Conservation (phyloP, 805 yeast genomes). For the Barnettozyma vustinii region DNA sequence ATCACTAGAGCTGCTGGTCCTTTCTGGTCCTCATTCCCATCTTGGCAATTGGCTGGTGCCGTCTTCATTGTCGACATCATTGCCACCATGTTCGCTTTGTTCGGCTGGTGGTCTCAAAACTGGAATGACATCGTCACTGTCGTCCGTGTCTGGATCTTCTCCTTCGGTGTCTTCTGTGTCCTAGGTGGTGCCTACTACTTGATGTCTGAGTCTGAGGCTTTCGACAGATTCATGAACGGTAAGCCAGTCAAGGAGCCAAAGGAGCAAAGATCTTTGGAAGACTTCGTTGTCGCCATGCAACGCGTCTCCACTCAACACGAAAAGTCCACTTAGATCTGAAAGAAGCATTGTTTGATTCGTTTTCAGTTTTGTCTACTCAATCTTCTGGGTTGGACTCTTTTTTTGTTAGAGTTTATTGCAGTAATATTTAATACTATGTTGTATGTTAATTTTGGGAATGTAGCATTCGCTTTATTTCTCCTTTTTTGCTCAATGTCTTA, state of each 20-base stretch:
- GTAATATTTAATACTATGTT: conserved; percentile 6
- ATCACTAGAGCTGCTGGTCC: conserved; percentile 97
- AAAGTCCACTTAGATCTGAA: conserved; percentile 52
- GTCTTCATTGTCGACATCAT: conserved; percentile 84
- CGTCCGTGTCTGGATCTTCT: conserved; percentile 91
- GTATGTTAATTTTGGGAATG: background rate
- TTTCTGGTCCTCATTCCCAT: conserved; percentile 95
- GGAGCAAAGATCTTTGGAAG: conserved; percentile 69
- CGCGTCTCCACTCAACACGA: conserved; percentile 89
- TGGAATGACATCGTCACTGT: conserved; percentile 95
- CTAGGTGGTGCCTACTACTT: conserved; percentile 95
- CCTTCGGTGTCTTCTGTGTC: conserved; percentile 95
- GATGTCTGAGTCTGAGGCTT: conserved; percentile 76
- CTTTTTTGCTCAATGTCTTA: background rate
- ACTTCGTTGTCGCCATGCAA: conserved; percentile 80
- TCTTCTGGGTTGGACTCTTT: conserved; percentile 5
- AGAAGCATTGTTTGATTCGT: conserved; percentile 5
- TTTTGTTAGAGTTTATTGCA: background rate
- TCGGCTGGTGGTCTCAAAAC: conserved; percentile 98
- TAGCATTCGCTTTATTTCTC: background rate
- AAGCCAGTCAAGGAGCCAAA: conserved; percentile 53
- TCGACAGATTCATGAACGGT: conserved; percentile 84
- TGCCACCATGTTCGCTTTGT: conserved; percentile 87
- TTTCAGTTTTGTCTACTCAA: conserved; percentile 3
- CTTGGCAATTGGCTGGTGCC: conserved; percentile 96